Conservation (phyloP, 2,329 filamentous ascomycete genomes). For the Nigrospora osmanthi region DNA sequence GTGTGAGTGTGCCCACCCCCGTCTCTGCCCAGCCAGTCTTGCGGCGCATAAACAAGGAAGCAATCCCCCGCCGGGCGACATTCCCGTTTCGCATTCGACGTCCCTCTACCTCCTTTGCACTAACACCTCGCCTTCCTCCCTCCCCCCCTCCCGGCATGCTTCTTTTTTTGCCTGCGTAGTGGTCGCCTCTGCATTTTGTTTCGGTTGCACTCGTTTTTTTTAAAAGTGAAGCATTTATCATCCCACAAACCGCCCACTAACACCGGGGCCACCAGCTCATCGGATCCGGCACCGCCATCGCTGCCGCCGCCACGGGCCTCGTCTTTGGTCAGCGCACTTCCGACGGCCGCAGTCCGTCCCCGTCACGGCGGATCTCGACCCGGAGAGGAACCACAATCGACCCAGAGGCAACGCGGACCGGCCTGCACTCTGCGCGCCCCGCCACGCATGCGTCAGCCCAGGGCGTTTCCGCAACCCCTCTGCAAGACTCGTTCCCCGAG, state of each 20-base stretch:
- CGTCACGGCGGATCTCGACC: constrained; percentile 18
- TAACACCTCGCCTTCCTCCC: too few species aligned
- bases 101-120: too few species aligned
- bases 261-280: constrained; percentile 36
- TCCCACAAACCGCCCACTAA: too few species aligned
- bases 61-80: not conserved
- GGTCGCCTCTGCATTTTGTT: too few species aligned
- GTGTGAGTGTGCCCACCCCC: constrained; percentile 30
- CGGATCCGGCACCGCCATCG: constrained; percentile 53
- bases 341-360: constrained; percentile 26
- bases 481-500: constrained; percentile 10
- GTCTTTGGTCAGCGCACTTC: constrained; percentile 46
- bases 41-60: not conserved
- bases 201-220: too few species aligned
- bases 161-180: too few species aligned
- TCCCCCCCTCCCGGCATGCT: too few species aligned
- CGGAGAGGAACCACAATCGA: constrained; percentile 24
- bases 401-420: constrained; percentile 21
- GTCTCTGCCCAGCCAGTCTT: not conserved
- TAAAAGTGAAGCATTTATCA: too few species aligned
- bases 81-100: not conserved
- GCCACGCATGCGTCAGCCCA: constrained; percentile 31
- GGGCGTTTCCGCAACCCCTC: constrained; percentile 15
- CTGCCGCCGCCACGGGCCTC: constrained; percentile 50
- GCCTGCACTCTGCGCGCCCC: constrained; percentile 29